Evolutionary conservation across 305 asterid species (phyloP).

Genomic region (Fraxinus sp.): DNA sequence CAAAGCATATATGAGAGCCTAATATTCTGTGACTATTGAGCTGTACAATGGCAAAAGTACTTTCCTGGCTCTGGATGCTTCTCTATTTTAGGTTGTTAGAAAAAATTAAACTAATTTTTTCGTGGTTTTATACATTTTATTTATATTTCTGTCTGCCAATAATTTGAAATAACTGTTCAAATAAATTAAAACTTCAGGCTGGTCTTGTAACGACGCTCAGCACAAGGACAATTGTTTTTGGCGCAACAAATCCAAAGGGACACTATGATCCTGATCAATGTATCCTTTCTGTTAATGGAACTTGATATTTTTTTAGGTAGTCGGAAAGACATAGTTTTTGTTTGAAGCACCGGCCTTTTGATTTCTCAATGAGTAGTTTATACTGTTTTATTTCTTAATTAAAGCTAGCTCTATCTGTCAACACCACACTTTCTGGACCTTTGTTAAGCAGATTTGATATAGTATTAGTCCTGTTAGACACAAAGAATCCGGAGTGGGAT

Average conservation of each 20-base stretch:
- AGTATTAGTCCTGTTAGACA: slow-evolving; percentile 90
- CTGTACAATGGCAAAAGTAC: neutral
- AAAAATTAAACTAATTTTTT: neutral
- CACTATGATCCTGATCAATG: slow-evolving; percentile 91
- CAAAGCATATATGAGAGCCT: neutral
- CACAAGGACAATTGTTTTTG: slow-evolving; percentile 89
- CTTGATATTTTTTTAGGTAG: slow-evolving; percentile 4
- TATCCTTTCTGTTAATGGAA: slow-evolving; percentile 48
- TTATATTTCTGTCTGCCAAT: slow-evolving; percentile 4
- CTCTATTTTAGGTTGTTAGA: neutral
- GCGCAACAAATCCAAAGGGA: slow-evolving; percentile 98
- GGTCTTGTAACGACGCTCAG: slow-evolving; percentile 97
- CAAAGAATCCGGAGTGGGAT: slow-evolving; percentile 95
- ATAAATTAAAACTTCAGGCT: slow-evolving; percentile 55
- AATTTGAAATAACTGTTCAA: slow-evolving; percentile 11
- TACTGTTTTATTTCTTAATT: slow-evolving; percentile 36
- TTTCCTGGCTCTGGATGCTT: neutral
- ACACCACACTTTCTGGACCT: slow-evolving; percentile 96
- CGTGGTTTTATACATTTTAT: neutral
- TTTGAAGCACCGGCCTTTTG: slow-evolving; percentile 4
- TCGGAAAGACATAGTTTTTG: neutral
- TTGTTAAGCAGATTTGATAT: slow-evolving; percentile 92
- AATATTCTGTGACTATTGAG: neutral
- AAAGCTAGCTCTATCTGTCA: slow-evolving; percentile 78
- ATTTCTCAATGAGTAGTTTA: neutral